Conservation (phyloP, 129 eudicot genomes). For the Heracleum sosnowskyi region DNA sequence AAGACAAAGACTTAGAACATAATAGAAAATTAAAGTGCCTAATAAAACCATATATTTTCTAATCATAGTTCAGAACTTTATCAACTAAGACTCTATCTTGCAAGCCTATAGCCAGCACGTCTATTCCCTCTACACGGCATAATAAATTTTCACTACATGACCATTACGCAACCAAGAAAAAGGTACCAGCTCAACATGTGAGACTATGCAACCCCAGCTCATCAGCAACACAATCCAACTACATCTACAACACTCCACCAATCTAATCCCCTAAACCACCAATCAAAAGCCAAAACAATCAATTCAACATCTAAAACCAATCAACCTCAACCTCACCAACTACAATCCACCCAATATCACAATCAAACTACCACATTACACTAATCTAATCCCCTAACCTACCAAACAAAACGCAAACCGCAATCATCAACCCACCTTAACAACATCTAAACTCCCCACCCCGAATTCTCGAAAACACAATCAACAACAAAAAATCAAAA, state of each 20-base stretch:
- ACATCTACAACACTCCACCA: neutral
- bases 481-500: neutral
- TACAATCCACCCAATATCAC: neutral
- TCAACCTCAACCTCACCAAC: neutral
- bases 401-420: neutral
- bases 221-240: neutral
- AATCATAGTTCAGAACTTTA: neutral
- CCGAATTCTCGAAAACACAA: neutral
- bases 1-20: neutral
- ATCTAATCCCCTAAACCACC: neutral
- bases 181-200: neutral
- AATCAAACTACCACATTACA: neutral
- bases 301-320: neutral
- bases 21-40: neutral
- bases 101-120: neutral
- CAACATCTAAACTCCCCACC: neutral
- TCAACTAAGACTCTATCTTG: neutral
- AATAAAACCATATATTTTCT: no score
- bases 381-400: neutral
- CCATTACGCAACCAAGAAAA: neutral
- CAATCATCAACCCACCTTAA: neutral
- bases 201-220: neutral
- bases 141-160: neutral
- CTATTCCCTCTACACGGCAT: neutral
- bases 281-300: neutral